phyloP scores from a whole-genome alignment of 441 rosid species.

The Jatropha multifida region DNA sequence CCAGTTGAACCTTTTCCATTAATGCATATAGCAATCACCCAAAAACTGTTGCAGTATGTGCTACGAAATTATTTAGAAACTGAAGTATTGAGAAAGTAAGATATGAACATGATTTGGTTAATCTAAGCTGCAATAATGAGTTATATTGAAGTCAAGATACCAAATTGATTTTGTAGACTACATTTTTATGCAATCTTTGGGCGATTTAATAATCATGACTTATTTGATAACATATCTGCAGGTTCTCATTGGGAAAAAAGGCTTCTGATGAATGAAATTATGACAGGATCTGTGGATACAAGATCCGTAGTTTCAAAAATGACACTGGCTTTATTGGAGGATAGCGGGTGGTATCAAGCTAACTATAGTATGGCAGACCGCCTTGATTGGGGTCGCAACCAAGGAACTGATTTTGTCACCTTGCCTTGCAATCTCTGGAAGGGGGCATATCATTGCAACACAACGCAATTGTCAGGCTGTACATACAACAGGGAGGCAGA shows the following conservation, averaged over 20 bases:
- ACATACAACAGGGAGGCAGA: constrained; percentile 99
- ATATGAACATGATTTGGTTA: constrained; percentile 1
- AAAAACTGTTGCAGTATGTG: background rate
- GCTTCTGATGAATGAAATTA: constrained; percentile 98
- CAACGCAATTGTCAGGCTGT: constrained; percentile 92
- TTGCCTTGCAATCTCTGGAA: constrained; percentile 95
- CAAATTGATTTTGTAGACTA: background rate
- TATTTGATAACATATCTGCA: constrained; percentile 29
- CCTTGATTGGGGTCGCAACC: constrained; percentile 97
- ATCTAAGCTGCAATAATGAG: background rate
- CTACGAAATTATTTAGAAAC: background rate
- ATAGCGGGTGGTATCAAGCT: constrained; percentile 99
- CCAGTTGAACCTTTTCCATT: background rate
- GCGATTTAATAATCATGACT: constrained; percentile 12
- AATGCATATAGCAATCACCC: background rate
- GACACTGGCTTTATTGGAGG: constrained; percentile 95
- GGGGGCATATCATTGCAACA: constrained; percentile 94
- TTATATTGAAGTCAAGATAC: background rate
- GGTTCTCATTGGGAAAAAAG: constrained; percentile 99
- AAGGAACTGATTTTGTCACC: constrained; percentile 93
- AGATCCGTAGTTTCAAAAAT: constrained; percentile 98
- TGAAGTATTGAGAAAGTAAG: constrained; percentile 2
- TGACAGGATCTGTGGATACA: constrained; percentile 99
- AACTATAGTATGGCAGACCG: constrained; percentile 96
- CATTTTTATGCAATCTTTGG: background rate